Evolutionary conservation across 2,329 filamentous ascomycete genomes (phyloP), one percentile per base, ranked within the genome.

Genomic region (Lasiodiplodia sp.): DNA sequence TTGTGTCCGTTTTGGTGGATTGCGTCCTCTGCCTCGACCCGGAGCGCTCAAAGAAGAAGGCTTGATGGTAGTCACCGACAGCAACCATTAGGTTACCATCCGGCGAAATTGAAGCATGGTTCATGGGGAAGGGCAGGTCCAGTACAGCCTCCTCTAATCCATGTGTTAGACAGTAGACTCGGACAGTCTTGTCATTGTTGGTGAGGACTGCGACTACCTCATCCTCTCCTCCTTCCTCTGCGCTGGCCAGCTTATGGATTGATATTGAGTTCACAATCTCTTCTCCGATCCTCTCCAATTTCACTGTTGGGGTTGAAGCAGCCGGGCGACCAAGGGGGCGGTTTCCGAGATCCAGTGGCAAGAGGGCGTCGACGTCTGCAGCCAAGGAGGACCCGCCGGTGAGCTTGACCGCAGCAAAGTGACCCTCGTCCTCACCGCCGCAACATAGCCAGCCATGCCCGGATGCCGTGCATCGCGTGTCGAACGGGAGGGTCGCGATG

Each of bases 101-200:
- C 0, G 95, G 96, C 7, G 95, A 97, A 65, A 99, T 90, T n/a
- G 94, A 88, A 40, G 94, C 93, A 75, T 96, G 93, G 75, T 99
- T 99, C 82, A 98, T 95, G 71, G 90, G 92, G 76, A 95, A 92
- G 5, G 92, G 91, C 71, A 97, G 91, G 4, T 87, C 85, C 66
- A 97, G 82, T 53, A 89, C 86, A 67, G 92, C 89, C 25, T 96
- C 81, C 44, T 91, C 84, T 69, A 91, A 85, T 16, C 89, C 87
- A 65, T 90, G 87, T 34, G 87, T 84, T 23, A 98, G 83, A 60
- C 90, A 91, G 76, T 96, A 93, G n/a, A 97, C 82, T 34, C 91
- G 91, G 68, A 98, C 92, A 1, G 92, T 93, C 77, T 90, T 91
- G 81, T 98, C 96, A 77, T 99, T 99, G 81, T 97, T 97, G 56